A percentile compares a stretch with the other conserved stretches of the same genome.
These are phyloP conservation scores for Trichoderma gamsii DNA, from an alignment of 495 filamentous ascomycete species.

Conservation along the genomic window DNA sequence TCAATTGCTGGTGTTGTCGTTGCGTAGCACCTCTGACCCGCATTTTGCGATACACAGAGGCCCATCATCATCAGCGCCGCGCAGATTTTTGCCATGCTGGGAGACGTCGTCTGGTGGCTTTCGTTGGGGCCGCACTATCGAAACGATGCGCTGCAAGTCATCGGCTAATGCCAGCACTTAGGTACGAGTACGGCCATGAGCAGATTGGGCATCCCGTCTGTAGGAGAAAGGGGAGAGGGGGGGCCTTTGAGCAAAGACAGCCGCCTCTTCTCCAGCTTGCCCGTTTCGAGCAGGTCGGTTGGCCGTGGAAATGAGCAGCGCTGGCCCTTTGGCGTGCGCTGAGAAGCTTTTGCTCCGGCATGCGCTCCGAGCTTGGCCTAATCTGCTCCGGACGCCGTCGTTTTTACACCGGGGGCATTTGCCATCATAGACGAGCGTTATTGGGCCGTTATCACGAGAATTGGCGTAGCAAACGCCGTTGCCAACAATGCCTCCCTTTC, in stretches of 20 bases:
- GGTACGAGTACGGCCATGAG: not conserved
- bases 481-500: no score
- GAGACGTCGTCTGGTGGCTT: not conserved
- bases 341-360: no score
- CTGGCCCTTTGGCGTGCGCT: no score
- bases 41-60: not conserved
- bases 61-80: not conserved
- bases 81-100: not conserved
- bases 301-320: not conserved
- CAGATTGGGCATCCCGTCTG: not conserved
- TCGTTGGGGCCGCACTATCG: slow-evolving; percentile 1
- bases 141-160: not conserved
- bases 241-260: not conserved
- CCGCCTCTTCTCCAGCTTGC: not conserved
- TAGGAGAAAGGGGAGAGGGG: not conserved
- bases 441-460: not conserved
- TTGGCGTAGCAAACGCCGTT: no score
- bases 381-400: not conserved
- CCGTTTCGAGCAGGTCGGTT: slow-evolving; percentile 4
- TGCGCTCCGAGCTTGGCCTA: no score
- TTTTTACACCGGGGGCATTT: not conserved
- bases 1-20: not conserved
- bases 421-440: not conserved
- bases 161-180: not conserved
- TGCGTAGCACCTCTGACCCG: not conserved